Evolutionary conservation across 495 filamentous ascomycete species (phyloP).

Genomic region (Penicillium lagena): DNA sequence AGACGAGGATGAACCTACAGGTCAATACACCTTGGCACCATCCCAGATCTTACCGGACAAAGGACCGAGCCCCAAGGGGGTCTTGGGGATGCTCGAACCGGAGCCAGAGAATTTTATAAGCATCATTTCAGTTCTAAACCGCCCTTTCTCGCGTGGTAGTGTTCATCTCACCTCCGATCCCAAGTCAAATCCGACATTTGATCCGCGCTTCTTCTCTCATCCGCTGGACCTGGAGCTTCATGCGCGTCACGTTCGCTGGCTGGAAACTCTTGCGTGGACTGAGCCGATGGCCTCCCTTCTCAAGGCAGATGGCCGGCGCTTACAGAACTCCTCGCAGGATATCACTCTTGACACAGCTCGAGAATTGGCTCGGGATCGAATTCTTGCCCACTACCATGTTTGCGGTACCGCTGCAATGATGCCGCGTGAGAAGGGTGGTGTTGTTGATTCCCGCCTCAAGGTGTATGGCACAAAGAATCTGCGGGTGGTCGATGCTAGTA

Average conservation of each 20-base stretch:
- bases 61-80: too few species aligned
- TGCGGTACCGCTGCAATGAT: constrained; percentile 48
- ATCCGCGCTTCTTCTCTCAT: constrained; percentile 17
- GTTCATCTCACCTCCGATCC: constrained; percentile 12
- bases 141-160: constrained; percentile 19
- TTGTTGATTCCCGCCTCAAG: constrained; percentile 40
- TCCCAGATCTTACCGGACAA: too few species aligned
- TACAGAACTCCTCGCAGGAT: constrained; percentile 13
- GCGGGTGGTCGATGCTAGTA: constrained; percentile 47
- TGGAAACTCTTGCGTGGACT: constrained; percentile 25
- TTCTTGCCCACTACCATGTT: constrained; percentile 15
- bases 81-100: too few species aligned
- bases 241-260: constrained; percentile 10
- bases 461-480: constrained; percentile 44
- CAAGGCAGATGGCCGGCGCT: constrained; percentile 6
- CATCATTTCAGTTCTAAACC: constrained; percentile 4
- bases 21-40: too few species aligned
- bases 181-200: constrained; percentile 5
- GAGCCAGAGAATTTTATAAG: too few species aligned
- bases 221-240: constrained; percentile 25
- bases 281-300: constrained; percentile 23
- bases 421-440: constrained; percentile 27
- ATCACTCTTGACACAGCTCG: constrained; percentile 2
- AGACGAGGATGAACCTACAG: too few species aligned
- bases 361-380: background rate